Conservation (phyloP, 768 basidiomycete species). For the Termitomyces sp. region DNA sequence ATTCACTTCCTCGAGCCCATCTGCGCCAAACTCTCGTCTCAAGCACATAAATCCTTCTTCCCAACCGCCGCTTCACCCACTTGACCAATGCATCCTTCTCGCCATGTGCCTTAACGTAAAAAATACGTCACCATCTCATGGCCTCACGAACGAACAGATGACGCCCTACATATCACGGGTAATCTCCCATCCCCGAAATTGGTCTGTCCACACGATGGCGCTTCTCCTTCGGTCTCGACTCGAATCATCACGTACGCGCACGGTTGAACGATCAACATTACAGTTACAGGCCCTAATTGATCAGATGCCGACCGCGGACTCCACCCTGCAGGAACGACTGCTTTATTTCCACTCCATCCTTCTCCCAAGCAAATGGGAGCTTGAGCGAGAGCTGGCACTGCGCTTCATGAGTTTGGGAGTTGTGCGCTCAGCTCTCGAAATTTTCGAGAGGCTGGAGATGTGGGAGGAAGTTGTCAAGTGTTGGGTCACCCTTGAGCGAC, state of each 20-base stretch:
- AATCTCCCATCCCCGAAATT: slow-evolving; percentile 84
- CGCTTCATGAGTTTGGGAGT: slow-evolving; percentile 85
- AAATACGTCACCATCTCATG: slow-evolving; percentile 86
- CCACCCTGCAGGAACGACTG: slow-evolving; percentile 66
- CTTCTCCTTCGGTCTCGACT: slow-evolving; percentile 89
- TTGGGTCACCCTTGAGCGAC: slow-evolving; percentile 74
- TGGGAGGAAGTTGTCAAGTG: slow-evolving; percentile 97
- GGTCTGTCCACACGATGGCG: slow-evolving; percentile 96
- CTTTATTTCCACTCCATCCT: slow-evolving; percentile 75
- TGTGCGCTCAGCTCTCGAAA: slow-evolving; percentile 83
- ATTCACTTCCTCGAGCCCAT: slow-evolving; percentile 71
- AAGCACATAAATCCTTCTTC: slow-evolving; percentile 72
- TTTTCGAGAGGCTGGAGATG: slow-evolving; percentile 94
- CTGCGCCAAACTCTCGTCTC: slow-evolving; percentile 41
- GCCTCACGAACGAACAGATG: slow-evolving; percentile 91
- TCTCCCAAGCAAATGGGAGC: slow-evolving; percentile 88
- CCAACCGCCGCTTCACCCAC: slow-evolving; percentile 84
- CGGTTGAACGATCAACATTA: slow-evolving; percentile 86
- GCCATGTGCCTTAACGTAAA: slow-evolving; percentile 86
- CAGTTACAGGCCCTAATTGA: slow-evolving; percentile 95
- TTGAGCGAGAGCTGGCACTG: slow-evolving; percentile 85
- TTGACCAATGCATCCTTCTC: slow-evolving; percentile 92
- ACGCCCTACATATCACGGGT: slow-evolving; percentile 86
- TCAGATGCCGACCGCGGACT: slow-evolving; percentile 90
- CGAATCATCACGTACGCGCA: slow-evolving; percentile 83